Conservation (phyloP, 2,329 filamentous ascomycete genomes). For the Beauveria scarabaeidicola region DNA sequence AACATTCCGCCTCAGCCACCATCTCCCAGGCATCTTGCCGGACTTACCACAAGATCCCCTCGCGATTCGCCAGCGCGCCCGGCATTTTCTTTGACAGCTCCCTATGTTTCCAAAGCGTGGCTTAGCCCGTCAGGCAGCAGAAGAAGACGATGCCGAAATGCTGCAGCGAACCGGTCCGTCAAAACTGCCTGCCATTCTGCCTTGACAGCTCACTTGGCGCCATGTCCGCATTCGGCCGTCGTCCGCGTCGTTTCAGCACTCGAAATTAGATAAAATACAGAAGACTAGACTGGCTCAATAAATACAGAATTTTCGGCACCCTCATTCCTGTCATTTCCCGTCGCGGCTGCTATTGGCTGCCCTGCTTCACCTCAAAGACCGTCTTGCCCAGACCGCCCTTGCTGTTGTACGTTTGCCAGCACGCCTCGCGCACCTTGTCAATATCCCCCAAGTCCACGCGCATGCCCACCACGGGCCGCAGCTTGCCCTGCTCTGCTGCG, state of each 20-base stretch:
- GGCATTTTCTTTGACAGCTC: background rate
- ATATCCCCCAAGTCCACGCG: slow-evolving; percentile 24
- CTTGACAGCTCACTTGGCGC: background rate
- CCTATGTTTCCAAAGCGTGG: background rate
- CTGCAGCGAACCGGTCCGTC: background rate
- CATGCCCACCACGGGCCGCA: slow-evolving; percentile 16
- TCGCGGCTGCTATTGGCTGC: background rate
- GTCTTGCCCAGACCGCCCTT: slow-evolving; percentile 34
- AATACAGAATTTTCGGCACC: background rate
- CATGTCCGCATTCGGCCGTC: background rate
- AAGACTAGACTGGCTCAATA: too few relatives aligned
- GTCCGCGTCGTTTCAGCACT: background rate
- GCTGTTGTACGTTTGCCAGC: slow-evolving; percentile 26
- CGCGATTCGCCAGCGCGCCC: background rate
- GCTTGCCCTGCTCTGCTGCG: slow-evolving; percentile 14
- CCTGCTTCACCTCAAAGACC: slow-evolving; percentile 18
- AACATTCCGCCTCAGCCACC: background rate
- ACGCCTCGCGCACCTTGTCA: slow-evolving; percentile 27
- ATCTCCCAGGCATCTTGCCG: background rate
- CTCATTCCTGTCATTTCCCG: background rate
- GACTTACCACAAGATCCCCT: background rate
- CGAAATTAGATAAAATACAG: background rate
- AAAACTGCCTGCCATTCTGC: slow-evolving; percentile 7
- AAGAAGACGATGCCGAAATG: background rate
- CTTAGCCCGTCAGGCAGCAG: background rate